Evolutionary conservation across 2,329 filamentous ascomycete species (phyloP).

Genomic region (Aspergillus sojae): DNA sequence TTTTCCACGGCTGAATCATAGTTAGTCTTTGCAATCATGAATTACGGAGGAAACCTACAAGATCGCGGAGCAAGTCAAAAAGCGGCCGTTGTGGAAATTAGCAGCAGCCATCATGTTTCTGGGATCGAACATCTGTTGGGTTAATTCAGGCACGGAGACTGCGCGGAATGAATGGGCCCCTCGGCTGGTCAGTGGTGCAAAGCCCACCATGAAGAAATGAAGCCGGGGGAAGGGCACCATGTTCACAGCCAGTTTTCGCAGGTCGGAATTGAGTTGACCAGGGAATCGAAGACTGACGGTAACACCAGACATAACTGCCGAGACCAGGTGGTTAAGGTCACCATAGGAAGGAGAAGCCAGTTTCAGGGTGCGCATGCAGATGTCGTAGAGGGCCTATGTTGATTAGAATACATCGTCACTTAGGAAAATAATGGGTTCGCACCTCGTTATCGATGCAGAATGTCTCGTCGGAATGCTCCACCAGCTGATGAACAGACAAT

Average conservation of each 20-base stretch:
- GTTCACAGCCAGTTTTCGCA: constrained; percentile 99
- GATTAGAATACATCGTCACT: constrained; percentile 6
- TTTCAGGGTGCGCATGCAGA: constrained; percentile 99
- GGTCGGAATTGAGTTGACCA: constrained; percentile 98
- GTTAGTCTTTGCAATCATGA: not conserved
- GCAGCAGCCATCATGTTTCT: constrained; percentile 99
- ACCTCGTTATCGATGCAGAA: constrained; percentile 99
- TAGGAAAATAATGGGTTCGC: constrained; percentile 18
- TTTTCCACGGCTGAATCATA: constrained; percentile 76
- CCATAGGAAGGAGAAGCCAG: constrained; percentile 97
- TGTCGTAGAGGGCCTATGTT: constrained; percentile 86
- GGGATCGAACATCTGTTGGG: constrained; percentile 99
- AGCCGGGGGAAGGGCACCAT: constrained; percentile 99
- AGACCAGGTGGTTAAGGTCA: constrained; percentile 99
- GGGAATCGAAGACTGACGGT: constrained; percentile 99
- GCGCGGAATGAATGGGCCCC: constrained; percentile 94
- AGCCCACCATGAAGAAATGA: constrained; percentile 99
- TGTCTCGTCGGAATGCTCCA: constrained; percentile 99
- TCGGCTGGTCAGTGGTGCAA: constrained; percentile 94
- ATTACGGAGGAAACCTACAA: constrained; percentile 60
- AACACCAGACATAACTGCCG: constrained; percentile 98
- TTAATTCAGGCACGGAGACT: constrained; percentile 95
- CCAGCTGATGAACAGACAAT: constrained; percentile 96
- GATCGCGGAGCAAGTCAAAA: constrained; percentile 98
- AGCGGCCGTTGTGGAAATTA: constrained; percentile 99